phyloP scores from a whole-genome alignment of 1,139 yeast genomes.

The Candida tunisiensis region DNA sequence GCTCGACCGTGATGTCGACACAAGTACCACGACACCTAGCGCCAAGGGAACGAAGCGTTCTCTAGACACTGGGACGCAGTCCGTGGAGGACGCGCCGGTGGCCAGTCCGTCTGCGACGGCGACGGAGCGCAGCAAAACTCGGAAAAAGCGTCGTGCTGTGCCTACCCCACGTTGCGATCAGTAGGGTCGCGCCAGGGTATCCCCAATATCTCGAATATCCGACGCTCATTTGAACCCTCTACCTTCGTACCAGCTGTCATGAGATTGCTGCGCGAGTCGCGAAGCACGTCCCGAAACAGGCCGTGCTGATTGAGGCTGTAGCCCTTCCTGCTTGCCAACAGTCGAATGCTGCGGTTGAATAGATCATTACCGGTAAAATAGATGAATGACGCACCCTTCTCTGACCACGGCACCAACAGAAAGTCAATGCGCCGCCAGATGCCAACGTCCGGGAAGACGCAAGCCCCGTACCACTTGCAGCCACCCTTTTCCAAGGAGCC shows the following conservation, averaged over 20 bases:
- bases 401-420: slow-evolving; percentile 31
- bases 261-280: slow-evolving; percentile 2
- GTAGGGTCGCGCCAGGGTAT: slow-evolving; percentile 29
- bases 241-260: slow-evolving; percentile 19
- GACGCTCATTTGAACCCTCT: slow-evolving; percentile 30
- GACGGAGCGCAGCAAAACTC: no score
- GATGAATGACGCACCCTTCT: slow-evolving; percentile 34
- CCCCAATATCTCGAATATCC: slow-evolving; percentile 31
- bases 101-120: no score
- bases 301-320: slow-evolving; percentile 34
- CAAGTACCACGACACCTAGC: no score
- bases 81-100: no score
- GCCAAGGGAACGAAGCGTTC: no score
- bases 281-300: slow-evolving; percentile 15
- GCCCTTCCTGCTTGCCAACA: slow-evolving; percentile 28
- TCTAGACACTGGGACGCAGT: no score
- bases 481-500: slow-evolving; percentile 6
- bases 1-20: no score
- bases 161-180: slow-evolving; percentile 21
- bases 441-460: slow-evolving; percentile 11
- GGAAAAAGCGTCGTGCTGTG: no score
- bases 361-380: slow-evolving; percentile 44
- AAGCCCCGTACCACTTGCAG: slow-evolving; percentile 21
- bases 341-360: slow-evolving; percentile 34
- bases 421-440: slow-evolving; percentile 42